Evolutionary conservation across 768 basidiomycete genomes (phyloP).

Genomic region (Daedaleopsis sinensis): DNA sequence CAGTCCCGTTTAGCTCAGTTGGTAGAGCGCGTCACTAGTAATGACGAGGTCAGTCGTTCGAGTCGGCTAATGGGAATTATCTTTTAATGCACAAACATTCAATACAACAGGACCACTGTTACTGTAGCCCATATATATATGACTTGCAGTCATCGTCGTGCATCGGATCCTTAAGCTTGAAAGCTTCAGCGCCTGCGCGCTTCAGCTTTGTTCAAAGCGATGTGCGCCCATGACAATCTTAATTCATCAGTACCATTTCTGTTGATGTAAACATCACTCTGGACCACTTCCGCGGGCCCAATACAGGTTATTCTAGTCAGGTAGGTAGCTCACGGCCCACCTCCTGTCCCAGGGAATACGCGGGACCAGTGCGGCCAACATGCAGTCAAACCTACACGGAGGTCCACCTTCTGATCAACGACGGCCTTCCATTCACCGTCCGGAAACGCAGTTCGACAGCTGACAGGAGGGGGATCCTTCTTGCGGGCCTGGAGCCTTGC

Average conservation of each 20-base stretch:
- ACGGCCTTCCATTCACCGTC: background rate
- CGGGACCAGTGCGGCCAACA: background rate
- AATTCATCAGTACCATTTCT: too few relatives aligned
- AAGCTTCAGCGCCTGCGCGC: too few relatives aligned
- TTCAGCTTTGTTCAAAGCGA: too few relatives aligned
- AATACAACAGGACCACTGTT: too few relatives aligned
- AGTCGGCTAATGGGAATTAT: constrained; percentile 47
- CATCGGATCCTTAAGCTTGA: too few relatives aligned
- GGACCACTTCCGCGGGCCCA: too few relatives aligned
- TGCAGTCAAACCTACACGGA: background rate
- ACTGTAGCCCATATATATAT: too few relatives aligned
- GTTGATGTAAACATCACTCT: too few relatives aligned
- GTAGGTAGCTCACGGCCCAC: background rate
- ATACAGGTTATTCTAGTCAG: too few relatives aligned
- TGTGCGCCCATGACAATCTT: too few relatives aligned
- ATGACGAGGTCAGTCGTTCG: constrained; percentile 73
- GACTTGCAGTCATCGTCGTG: too few relatives aligned
- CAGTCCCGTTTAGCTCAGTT: constrained; percentile 39
- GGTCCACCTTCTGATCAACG: background rate
- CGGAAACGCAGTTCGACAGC: constrained; percentile 1
- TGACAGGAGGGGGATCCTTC: constrained; percentile 1
- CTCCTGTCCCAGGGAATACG: background rate
- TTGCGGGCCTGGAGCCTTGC: background rate
- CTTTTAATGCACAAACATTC: background rate
- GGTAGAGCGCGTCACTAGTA: constrained; percentile 71